These are phyloP conservation scores for Alternaria panax DNA, from an alignment of 2,329 filamentous ascomycete species.

Conservation along the genomic window DNA sequence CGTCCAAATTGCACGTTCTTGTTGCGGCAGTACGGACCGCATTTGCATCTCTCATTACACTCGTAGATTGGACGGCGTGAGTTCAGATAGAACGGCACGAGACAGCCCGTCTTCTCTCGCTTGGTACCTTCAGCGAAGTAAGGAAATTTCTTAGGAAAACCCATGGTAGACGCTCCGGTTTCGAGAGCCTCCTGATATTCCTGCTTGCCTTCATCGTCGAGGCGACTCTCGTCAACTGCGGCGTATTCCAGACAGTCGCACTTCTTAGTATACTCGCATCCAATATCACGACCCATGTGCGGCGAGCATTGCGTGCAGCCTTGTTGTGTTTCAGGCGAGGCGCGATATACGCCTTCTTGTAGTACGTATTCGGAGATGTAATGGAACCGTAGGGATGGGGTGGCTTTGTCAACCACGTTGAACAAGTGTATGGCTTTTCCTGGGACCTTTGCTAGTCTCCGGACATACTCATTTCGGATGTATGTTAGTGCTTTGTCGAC, in stretches of 20 bases:
- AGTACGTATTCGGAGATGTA: slow-evolving; percentile 72
- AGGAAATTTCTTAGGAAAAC: slow-evolving; percentile 64
- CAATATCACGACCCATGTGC: slow-evolving; percentile 59
- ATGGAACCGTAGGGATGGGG: slow-evolving; percentile 68
- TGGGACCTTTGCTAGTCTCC: slow-evolving; percentile 36
- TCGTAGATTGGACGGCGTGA: slow-evolving; percentile 71
- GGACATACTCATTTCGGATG: slow-evolving; percentile 52
- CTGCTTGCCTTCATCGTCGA: slow-evolving; percentile 36
- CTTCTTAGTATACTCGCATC: slow-evolving; percentile 68
- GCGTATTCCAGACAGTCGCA: slow-evolving; percentile 76
- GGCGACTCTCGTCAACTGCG: slow-evolving; percentile 54
- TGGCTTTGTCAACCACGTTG: slow-evolving; percentile 66
- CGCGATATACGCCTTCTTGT: slow-evolving; percentile 63
- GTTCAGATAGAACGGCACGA: slow-evolving; percentile 55
- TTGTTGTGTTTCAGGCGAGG: slow-evolving; percentile 67
- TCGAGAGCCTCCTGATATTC: slow-evolving; percentile 27
- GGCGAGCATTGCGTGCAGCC: slow-evolving; percentile 71
- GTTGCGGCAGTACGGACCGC: slow-evolving; percentile 71
- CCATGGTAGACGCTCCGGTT: slow-evolving; percentile 39
- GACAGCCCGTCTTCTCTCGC: slow-evolving; percentile 32
- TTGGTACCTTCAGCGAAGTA: slow-evolving; percentile 59
- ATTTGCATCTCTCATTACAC: slow-evolving; percentile 76
- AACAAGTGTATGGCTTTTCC: slow-evolving; percentile 63
- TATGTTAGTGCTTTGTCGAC: slow-evolving; percentile 42
- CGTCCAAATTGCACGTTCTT: slow-evolving; percentile 78